phyloP scores from a whole-genome alignment of 208 protist species.

The Acanthamoeba culbertsoni region DNA sequence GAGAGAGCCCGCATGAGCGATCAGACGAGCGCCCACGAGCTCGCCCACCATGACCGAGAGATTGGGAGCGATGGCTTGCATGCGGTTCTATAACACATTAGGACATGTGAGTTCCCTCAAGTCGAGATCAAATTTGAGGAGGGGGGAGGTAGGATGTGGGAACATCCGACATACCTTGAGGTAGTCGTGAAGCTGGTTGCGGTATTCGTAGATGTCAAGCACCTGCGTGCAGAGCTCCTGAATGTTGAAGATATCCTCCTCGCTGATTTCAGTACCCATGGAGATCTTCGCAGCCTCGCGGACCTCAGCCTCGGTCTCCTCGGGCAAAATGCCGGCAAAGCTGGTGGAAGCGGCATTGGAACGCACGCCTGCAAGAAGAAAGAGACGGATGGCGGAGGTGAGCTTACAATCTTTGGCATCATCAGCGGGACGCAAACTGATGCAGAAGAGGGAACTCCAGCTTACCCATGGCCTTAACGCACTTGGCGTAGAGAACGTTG shows the following conservation, averaged over 20 bases:
- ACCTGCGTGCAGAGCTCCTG: conserved; percentile 87
- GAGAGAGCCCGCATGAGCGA: conserved; percentile 97
- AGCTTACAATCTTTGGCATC: no score
- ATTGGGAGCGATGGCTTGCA: conserved; percentile 92
- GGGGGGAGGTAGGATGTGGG: background rate
- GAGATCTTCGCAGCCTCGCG: conserved; percentile 96
- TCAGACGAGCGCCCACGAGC: conserved; percentile 96
- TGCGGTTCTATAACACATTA: no score
- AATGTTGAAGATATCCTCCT: conserved; percentile 95
- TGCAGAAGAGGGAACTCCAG: background rate
- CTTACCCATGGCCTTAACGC: conserved; percentile 78
- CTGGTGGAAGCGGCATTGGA: conserved; percentile 90
- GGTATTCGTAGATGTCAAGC: conserved; percentile 92
- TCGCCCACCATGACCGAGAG: conserved; percentile 97
- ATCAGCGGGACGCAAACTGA: background rate
- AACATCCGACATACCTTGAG: conserved; percentile 76
- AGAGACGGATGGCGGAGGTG: background rate
- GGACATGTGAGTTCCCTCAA: no score
- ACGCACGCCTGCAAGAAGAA: conserved; percentile 80
- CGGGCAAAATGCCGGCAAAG: conserved; percentile 94
- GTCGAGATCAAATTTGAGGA: no score
- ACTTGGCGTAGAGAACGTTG: conserved; percentile 95
- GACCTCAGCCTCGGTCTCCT: conserved; percentile 94
- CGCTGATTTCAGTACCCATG: conserved; percentile 96
- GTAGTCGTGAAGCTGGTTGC: conserved; percentile 95